Conservation (phyloP, 2,329 filamentous ascomycete genomes). For the Arthrobotrys conoides region DNA sequence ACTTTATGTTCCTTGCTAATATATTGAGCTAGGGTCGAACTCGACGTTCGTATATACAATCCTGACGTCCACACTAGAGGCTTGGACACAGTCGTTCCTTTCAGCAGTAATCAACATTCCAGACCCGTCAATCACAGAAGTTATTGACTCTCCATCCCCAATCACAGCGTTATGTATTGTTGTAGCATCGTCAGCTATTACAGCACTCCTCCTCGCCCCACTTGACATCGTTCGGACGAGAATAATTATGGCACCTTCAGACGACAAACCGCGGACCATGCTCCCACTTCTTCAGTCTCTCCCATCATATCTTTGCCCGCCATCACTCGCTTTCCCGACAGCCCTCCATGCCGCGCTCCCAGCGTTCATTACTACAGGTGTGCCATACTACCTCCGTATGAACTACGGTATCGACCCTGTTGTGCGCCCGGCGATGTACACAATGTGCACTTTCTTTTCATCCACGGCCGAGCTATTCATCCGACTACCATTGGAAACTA, state of each 20-base stretch:
- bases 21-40: slow-evolving; percentile 75
- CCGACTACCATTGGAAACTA: slow-evolving; percentile 91
- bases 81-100: slow-evolving; percentile 91
- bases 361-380: slow-evolving; percentile 83
- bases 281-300: slow-evolving; percentile 82
- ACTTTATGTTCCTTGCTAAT: background rate
- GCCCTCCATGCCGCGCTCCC: slow-evolving; percentile 87
- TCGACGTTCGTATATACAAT: slow-evolving; percentile 92
- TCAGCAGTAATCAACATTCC: slow-evolving; percentile 91
- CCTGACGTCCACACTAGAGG: slow-evolving; percentile 87
- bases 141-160: slow-evolving; percentile 86
- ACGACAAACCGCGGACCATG: slow-evolving; percentile 81
- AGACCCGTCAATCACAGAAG: slow-evolving; percentile 81
- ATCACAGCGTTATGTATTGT: slow-evolving; percentile 83
- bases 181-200: slow-evolving; percentile 76
- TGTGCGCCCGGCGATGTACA: slow-evolving; percentile 84
- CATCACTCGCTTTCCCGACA: slow-evolving; percentile 83
- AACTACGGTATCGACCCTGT: slow-evolving; percentile 86
- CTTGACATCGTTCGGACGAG: slow-evolving; percentile 91
- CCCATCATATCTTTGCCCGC: slow-evolving; percentile 81
- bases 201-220: slow-evolving; percentile 85
- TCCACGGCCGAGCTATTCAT: slow-evolving; percentile 85
- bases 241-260: slow-evolving; percentile 86
- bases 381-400: slow-evolving; percentile 87
- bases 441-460: slow-evolving; percentile 83